Percentiles rank a stretch among this genome's conserved stretches.
phyloP scores from a whole-genome alignment of 73 alveolate genomes.

The Paramecium sonneborni region DNA sequence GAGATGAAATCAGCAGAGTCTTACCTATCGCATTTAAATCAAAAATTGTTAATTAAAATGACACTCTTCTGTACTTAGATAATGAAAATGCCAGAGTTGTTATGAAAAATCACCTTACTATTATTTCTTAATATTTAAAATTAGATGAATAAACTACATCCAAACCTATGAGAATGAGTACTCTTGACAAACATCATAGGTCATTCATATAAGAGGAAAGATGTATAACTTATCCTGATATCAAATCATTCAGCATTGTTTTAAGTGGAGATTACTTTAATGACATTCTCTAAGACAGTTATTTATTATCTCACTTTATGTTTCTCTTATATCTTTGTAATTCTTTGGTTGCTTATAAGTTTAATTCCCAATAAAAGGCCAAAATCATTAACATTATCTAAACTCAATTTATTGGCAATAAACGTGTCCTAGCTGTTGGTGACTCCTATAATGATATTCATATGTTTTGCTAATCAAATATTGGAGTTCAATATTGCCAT shows the following conservation, averaged over 20 bases:
- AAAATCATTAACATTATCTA: slow-evolving; percentile 20
- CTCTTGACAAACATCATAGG: not conserved
- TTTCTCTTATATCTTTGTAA: slow-evolving; percentile 46
- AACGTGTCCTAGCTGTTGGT: slow-evolving; percentile 49
- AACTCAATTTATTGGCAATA: slow-evolving; percentile 31
- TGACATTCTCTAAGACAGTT: slow-evolving; percentile 30
- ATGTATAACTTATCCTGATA: not conserved
- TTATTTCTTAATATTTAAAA: not conserved
- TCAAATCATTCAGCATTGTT: slow-evolving; percentile 46
- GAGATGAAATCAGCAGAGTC: slow-evolving; percentile 57
- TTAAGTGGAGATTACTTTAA: slow-evolving; percentile 58
- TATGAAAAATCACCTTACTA: slow-evolving; percentile 14
- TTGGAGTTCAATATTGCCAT: slow-evolving; percentile 35
- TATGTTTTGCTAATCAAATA: slow-evolving; percentile 26
- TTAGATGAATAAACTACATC: not conserved
- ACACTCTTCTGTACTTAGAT: not conserved
- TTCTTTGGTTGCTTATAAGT: slow-evolving; percentile 43
- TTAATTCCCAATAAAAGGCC: slow-evolving; percentile 24
- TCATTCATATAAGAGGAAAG: not conserved
- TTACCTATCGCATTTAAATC: slow-evolving; percentile 59
- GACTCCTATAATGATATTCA: not conserved
- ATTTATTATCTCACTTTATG: slow-evolving; percentile 46
- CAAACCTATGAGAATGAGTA: slow-evolving; percentile 24
- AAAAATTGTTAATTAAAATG: not conserved
- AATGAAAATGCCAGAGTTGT: slow-evolving; percentile 2